These are phyloP conservation scores for Artemisia annua DNA, from an alignment of 129 eudicot genomes.

Conservation along the genomic window DNA sequence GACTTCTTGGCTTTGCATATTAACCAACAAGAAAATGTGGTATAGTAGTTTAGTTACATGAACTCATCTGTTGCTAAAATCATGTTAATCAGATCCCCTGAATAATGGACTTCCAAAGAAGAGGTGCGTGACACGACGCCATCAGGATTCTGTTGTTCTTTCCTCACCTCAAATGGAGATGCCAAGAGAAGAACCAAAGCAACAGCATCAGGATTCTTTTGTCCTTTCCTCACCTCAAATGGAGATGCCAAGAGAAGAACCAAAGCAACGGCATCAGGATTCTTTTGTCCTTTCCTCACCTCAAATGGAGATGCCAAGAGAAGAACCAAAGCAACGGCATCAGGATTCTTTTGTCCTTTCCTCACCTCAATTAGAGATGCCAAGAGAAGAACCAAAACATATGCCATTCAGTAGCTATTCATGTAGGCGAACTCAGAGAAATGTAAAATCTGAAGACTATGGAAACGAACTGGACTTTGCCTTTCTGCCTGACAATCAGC, in stretches of 20 bases:
- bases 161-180: constrained; percentile 37
- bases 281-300: constrained; percentile 34
- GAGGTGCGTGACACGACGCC: constrained; percentile 41
- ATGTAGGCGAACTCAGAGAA: constrained; percentile 25
- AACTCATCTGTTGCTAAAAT: constrained; percentile 15
- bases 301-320: constrained; percentile 33
- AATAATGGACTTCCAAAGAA: constrained; percentile 41
- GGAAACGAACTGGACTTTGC: constrained; percentile 18
- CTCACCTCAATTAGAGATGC: too few relatives aligned
- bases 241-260: constrained; percentile 38
- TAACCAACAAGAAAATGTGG: too few relatives aligned
- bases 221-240: constrained; percentile 32
- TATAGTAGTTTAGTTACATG: constrained; percentile 1
- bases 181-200: constrained; percentile 32
- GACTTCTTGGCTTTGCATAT: too few relatives aligned
- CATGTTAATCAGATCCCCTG: constrained; percentile 38
- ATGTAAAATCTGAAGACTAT: constrained; percentile 27
- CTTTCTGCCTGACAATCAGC: constrained; percentile 28
- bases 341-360: too few relatives aligned
- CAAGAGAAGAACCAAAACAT: too few relatives aligned
- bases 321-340: constrained; percentile 32
- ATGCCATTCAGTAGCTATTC: constrained; percentile 32
- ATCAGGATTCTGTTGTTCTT: constrained; percentile 29
- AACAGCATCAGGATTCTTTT: constrained; percentile 20
- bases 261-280: constrained; percentile 18